phyloP scores from a whole-genome alignment of 169 alveolate species.

The Hepatocystis sp. region DNA sequence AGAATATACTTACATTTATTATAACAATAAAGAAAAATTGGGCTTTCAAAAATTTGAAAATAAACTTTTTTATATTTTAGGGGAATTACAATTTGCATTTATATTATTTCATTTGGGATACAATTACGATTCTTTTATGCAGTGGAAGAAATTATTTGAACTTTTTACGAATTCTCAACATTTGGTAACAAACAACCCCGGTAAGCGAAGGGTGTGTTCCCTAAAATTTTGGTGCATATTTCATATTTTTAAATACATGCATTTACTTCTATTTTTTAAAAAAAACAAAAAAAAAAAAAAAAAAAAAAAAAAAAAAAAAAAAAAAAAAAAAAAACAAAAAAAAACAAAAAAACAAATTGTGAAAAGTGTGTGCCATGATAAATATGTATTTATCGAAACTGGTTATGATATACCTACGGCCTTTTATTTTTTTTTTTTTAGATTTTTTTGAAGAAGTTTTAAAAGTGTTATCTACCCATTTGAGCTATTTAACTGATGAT shows the following conservation, averaged over 20 bases:
- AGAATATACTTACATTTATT: slow-evolving; percentile 74
- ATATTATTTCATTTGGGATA: slow-evolving; percentile 66
- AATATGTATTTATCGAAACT: no score
- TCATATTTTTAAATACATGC: no score
- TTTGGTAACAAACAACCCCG: slow-evolving; percentile 39
- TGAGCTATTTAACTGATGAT: slow-evolving; percentile 65
- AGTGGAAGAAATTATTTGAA: slow-evolving; percentile 68
- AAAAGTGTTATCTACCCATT: slow-evolving; percentile 32
- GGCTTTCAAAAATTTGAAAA: slow-evolving; percentile 56
- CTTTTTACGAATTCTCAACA: slow-evolving; percentile 48
- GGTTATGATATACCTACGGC: no score
- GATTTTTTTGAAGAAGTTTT: slow-evolving; percentile 65
- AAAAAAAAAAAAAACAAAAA: no score
- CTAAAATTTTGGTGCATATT: no score
- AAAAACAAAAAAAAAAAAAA: no score
- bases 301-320: no score
- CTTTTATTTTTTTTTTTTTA: slow-evolving; percentile 13
- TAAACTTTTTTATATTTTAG: slow-evolving; percentile 70
- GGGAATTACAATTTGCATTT: slow-evolving; percentile 74
- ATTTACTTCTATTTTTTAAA: no score
- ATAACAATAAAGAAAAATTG: slow-evolving; percentile 42
- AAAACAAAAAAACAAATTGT: no score
- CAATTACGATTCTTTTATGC: slow-evolving; percentile 70
- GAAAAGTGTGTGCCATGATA: no score
- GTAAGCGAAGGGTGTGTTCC: no score